phyloP scores from a whole-genome alignment of 176 grass and related monocot genomes.

The Triticum turgidum region DNA sequence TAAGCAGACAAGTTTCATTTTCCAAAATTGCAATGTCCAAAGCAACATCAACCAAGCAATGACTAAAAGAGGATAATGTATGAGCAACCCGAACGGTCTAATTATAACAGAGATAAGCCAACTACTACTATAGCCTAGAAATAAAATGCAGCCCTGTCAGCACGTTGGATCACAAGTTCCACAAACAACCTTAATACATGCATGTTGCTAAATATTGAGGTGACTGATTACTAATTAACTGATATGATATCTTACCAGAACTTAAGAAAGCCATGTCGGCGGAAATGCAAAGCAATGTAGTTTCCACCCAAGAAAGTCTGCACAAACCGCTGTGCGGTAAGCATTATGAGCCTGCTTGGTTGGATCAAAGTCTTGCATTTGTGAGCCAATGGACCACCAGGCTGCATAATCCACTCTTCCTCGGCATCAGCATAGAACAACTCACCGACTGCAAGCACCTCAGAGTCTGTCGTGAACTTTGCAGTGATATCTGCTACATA shows the following conservation, averaged over 20 bases:
- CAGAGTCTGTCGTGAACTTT: constrained; percentile 73
- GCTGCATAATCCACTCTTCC: constrained; percentile 91
- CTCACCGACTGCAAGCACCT: constrained; percentile 84
- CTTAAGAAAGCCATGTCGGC: constrained; percentile 89
- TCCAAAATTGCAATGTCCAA: constrained; percentile 5
- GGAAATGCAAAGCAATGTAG: constrained; percentile 94
- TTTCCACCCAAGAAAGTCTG: constrained; percentile 93
- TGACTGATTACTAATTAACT: not conserved
- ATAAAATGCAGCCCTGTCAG: not conserved
- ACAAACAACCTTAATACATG: constrained; percentile 1
- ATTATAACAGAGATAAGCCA: not conserved
- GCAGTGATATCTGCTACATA: constrained; percentile 61
- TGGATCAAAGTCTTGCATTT: constrained; percentile 86
- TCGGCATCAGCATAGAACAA: constrained; percentile 92
- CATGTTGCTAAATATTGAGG: constrained; percentile 1
- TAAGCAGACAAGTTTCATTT: not conserved
- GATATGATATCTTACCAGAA: constrained; percentile 61
- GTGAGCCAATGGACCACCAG: constrained; percentile 78
- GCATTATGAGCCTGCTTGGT: constrained; percentile 66
- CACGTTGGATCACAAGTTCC: not conserved
- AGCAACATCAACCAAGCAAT: constrained; percentile 1
- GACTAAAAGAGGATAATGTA: constrained; percentile 2
- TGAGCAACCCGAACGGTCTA: not conserved
- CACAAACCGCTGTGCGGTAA: constrained; percentile 87
- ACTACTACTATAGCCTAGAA: constrained; percentile 13